Evolutionary conservation across 2,329 filamentous ascomycete species (phyloP), one percentile per base, ranked within the genome.

Genomic region (Dothideomycetes sp.): DNA sequence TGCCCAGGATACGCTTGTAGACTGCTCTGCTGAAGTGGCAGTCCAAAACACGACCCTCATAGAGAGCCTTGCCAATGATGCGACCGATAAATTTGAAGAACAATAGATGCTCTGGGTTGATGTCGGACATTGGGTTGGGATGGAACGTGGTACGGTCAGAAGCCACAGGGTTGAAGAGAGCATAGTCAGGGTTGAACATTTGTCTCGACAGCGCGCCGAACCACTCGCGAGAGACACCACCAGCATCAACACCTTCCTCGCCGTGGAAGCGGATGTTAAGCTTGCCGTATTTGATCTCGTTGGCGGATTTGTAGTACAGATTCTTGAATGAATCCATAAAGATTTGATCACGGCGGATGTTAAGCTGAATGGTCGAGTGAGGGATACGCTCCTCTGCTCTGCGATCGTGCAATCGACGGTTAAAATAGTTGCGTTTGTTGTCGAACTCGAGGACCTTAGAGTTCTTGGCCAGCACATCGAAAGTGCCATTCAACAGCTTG

Each of bases 31-130:
- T 96, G 69, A 98, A 98, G 71, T 96, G 94, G 62, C 91, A 98
- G 61, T 98, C 91, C 19, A 98, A 78, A 27, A 98, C 79, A 41
- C 91, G 84, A 34, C 86, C 85, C 66, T 98, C 93, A 60, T 96
- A 98, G 36, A 98, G 72, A 29, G 91, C 91, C 64, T 98, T 98
- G 53, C 91, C 93, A 51, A 98, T 98, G 62, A 98, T 87, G 36
- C 91, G 84, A 31, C 91, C 91, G 54, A 98, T 95, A 64, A 98
- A 98, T 60, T 96, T 96, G 77, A 98, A 98, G 74, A 95, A 98
- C 69, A 86, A 79, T 44, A 96, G 64, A 68, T 98, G 93, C 62
- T 98, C 89, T 24, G 84, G 81, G 58, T 98, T 98, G 73, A 96
- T 81, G 33, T 79, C 79, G 62, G 89, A 96, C 47, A 93, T 75